A percentile compares a stretch with the other conserved stretches of the same genome.
Evolutionary conservation across 129 eudicot species (phyloP).

Genomic region (Chrysanthemum lavandulifolium): DNA sequence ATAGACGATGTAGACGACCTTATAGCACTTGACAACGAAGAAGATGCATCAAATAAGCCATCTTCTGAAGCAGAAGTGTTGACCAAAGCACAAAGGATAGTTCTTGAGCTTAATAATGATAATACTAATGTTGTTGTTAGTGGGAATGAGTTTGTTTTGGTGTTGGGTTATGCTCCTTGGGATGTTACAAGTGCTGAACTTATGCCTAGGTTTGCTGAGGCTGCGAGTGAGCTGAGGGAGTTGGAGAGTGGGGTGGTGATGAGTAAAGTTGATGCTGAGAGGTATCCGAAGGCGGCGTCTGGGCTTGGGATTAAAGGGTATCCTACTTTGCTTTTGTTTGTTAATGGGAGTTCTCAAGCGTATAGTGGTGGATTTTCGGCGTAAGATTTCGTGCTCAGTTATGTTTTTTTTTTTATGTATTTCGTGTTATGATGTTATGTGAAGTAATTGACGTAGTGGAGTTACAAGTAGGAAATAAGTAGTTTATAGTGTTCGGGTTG

Average conservation of each 20-base stretch:
- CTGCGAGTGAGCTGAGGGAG: conserved; percentile 62
- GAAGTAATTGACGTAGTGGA: too few relatives aligned
- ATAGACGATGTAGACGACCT: conserved; percentile 75
- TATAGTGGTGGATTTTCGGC: conserved; percentile 80
- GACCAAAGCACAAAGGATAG: conserved; percentile 71
- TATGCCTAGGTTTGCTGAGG: conserved; percentile 95
- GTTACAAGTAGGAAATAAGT: neutral
- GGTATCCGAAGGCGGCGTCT: conserved; percentile 73
- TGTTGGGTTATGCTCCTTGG: conserved; percentile 95
- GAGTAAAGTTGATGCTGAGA: conserved; percentile 80
- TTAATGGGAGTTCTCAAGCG: conserved; percentile 65
- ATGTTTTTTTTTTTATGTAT: neutral
- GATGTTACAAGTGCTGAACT: conserved; percentile 81
- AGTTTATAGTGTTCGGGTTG: too few relatives aligned
- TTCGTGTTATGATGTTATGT: neutral
- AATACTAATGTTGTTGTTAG: conserved; percentile 47
- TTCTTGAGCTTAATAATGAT: conserved; percentile 66
- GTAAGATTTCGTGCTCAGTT: conserved; percentile 36
- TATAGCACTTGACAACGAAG: conserved; percentile 71
- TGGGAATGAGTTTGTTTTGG: conserved; percentile 66
- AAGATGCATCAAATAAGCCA: conserved; percentile 26
- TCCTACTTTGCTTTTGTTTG: conserved; percentile 78
- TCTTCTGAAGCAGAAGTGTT: conserved; percentile 71
- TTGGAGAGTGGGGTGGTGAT: conserved; percentile 42
- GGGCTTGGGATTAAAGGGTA: conserved; percentile 82